Conservation (phyloP, 441 rosid genomes). For the Pelargonium citronellum region DNA sequence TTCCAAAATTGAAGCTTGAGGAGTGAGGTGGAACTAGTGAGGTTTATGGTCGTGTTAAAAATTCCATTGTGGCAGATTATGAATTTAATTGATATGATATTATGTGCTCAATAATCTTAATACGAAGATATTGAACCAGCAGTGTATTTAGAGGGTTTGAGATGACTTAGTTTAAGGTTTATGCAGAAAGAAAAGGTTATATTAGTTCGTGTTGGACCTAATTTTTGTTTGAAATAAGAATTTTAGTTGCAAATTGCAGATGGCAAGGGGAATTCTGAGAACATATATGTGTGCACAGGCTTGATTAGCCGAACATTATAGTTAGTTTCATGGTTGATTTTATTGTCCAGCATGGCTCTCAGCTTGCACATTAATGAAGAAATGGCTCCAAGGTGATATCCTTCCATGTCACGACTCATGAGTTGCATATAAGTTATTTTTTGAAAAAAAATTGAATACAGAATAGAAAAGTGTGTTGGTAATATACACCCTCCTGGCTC, state of each 20-base stretch:
- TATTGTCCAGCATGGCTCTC: not conserved
- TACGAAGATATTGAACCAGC: not conserved
- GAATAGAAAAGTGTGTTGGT: not conserved
- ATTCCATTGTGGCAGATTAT: not conserved
- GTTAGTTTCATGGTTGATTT: no score
- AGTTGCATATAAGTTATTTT: not conserved
- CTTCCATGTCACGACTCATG: not conserved
- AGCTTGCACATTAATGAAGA: not conserved
- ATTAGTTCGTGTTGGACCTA: no score
- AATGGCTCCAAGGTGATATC: not conserved
- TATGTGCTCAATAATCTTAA: no score
- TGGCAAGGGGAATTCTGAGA: no score
- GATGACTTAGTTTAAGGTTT: not conserved
- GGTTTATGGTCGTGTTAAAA: not conserved
- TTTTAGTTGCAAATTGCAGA: no score
- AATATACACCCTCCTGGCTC: not conserved
- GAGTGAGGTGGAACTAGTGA: no score
- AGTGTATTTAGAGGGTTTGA: not conserved
- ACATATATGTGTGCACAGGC: no score
- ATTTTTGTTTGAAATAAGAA: no score
- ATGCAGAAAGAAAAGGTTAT: no score
- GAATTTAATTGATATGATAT: no score
- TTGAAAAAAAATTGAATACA: not conserved
- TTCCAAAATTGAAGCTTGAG: not conserved
- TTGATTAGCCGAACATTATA: no score